phyloP scores from a whole-genome alignment of 345 rosid genomes.

The Camelina laxa region DNA sequence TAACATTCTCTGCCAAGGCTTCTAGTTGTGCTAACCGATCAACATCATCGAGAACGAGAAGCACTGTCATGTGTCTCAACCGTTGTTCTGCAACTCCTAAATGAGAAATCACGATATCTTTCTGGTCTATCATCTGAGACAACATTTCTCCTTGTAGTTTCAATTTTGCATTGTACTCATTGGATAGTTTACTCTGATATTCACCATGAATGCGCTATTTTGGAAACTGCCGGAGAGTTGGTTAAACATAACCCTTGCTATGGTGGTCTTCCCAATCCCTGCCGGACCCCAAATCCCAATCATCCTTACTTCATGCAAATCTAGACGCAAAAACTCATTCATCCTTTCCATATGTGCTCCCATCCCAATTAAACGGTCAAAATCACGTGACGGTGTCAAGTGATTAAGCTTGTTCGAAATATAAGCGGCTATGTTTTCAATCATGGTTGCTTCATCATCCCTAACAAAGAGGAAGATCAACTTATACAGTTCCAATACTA shows the following conservation, averaged over 20 bases:
- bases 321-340: neutral
- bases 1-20: neutral
- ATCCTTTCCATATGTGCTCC: neutral
- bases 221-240: neutral
- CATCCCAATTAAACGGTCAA: neutral
- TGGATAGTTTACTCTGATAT: neutral
- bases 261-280: neutral
- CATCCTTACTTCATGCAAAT: neutral
- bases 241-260: neutral
- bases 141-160: neutral
- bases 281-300: neutral
- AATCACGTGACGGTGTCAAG: neutral
- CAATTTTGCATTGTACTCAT: neutral
- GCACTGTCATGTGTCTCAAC: neutral
- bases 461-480: neutral
- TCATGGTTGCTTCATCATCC: neutral
- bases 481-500: neutral
- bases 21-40: neutral
- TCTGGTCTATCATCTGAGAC: neutral
- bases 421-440: neutral
- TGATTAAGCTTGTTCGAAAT: neutral
- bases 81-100: neutral
- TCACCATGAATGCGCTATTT: neutral
- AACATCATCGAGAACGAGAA: slow-evolving; percentile 24
- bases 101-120: neutral